A percentile compares a stretch with the other conserved stretches of the same genome.
These are phyloP conservation scores for Testicularia cyperi DNA, from an alignment of 1,284 basidiomycete genomes.

Conservation along the genomic window DNA sequence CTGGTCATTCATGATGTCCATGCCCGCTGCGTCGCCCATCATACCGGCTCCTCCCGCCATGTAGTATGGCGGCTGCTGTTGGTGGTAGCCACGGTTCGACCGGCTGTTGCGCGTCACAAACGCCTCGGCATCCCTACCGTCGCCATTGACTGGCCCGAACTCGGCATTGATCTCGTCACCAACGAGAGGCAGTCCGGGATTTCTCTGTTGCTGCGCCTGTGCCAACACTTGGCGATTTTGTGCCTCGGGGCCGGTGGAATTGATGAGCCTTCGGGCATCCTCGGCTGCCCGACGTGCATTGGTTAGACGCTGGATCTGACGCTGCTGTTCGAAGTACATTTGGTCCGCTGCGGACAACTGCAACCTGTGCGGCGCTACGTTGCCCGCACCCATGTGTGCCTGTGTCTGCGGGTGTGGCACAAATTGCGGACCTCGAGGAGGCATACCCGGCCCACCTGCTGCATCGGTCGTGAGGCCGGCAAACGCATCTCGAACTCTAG, in stretches of 20 bases:
- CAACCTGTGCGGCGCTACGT: neutral
- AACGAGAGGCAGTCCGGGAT: constrained; percentile 20
- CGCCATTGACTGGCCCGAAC: neutral
- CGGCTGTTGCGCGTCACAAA: too few relatives aligned
- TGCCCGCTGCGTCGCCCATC: too few relatives aligned
- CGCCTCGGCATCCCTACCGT: too few relatives aligned
- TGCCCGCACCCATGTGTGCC: neutral
- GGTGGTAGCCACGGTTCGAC: too few relatives aligned
- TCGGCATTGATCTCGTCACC: neutral
- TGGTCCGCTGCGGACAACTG: constrained; percentile 17
- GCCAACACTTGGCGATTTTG: neutral
- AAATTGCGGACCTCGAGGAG: neutral
- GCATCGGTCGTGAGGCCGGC: constrained; percentile 4
- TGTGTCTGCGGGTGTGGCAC: neutral
- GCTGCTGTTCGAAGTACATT: constrained; percentile 32
- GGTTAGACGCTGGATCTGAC: constrained; percentile 11
- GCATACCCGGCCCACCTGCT: neutral
- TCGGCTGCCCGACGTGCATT: constrained; percentile 20
- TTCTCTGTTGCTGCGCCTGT: constrained; percentile 15
- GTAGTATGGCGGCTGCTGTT: too few relatives aligned
- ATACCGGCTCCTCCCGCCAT: too few relatives aligned
- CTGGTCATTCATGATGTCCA: too few relatives aligned
- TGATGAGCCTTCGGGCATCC: constrained; percentile 9
- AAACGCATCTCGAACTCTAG: constrained; percentile 25
- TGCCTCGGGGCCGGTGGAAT: constrained; percentile 1